phyloP scores from a whole-genome alignment of 441 rosid genomes.

The Sinapis alba region DNA sequence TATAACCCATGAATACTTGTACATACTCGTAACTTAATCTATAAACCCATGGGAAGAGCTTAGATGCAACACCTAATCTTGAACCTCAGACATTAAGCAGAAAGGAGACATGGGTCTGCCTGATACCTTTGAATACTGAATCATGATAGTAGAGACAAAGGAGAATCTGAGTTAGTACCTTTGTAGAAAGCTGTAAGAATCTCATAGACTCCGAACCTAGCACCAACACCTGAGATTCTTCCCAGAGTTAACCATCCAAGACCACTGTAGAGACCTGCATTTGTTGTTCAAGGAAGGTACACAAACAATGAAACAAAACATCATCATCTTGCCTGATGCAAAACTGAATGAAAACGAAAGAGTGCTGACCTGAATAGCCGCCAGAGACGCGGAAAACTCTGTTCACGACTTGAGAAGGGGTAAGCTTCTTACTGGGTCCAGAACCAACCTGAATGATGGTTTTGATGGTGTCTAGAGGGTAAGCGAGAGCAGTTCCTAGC shows the following conservation, averaged over 20 bases:
- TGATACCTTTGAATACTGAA: background rate
- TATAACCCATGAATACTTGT: background rate
- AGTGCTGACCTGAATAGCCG: constrained; percentile 58
- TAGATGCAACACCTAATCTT: constrained; percentile 18
- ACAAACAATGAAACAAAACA: background rate
- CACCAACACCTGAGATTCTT: constrained; percentile 65
- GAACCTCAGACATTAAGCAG: background rate
- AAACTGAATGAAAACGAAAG: background rate
- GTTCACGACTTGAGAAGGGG: constrained; percentile 50
- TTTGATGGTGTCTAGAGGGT: constrained; percentile 86
- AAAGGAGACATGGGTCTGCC: background rate
- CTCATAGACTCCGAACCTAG: constrained; percentile 86
- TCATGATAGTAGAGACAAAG: background rate
- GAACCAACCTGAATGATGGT: constrained; percentile 81
- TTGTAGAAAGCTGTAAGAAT: constrained; percentile 72
- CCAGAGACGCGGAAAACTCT: constrained; percentile 71
- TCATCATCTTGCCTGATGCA: background rate
- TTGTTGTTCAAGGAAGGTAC: background rate
- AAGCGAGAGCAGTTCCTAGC: constrained; percentile 63
- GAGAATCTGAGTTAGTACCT: constrained; percentile 61
- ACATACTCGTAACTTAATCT: background rate
- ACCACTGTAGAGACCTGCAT: constrained; percentile 74
- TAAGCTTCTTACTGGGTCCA: constrained; percentile 59
- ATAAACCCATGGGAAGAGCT: background rate
- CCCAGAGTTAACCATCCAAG: constrained; percentile 67